These are phyloP conservation scores for Zea mays DNA, from an alignment of 176 grass and related monocot genomes.

Conservation along the genomic window DNA sequence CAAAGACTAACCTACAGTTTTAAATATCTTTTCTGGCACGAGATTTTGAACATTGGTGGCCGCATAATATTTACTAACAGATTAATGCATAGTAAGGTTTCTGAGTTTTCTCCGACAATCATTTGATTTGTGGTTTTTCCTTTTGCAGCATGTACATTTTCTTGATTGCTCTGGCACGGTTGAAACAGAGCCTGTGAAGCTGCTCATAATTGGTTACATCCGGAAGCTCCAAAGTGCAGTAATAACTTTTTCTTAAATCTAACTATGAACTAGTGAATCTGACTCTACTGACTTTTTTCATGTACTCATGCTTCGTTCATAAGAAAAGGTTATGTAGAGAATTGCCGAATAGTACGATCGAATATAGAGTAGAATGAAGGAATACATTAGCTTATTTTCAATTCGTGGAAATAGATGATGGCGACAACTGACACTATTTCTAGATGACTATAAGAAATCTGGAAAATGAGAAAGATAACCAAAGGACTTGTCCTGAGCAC, in stretches of 20 bases:
- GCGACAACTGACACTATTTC: background rate
- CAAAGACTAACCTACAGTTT: background rate
- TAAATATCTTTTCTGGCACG: background rate
- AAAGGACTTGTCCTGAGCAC: background rate
- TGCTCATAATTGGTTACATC: conserved; percentile 71
- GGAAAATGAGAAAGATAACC: background rate
- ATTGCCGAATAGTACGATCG: background rate
- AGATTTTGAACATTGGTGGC: background rate
- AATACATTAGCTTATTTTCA: background rate
- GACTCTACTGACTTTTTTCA: background rate
- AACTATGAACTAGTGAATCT: background rate
- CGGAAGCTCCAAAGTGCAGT: conserved; percentile 62
- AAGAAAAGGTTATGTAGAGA: background rate
- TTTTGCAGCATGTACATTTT: conserved; percentile 58
- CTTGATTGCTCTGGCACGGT: conserved; percentile 38
- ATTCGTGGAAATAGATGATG: background rate
- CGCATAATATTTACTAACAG: background rate
- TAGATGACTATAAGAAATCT: background rate
- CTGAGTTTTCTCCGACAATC: background rate
- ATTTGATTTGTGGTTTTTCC: conserved; percentile 19
- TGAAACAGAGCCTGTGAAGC: conserved; percentile 41
- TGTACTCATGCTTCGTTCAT: conserved; percentile 1
- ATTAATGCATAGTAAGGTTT: conserved; percentile 8
- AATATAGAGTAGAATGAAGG: background rate
- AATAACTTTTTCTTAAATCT: conserved; percentile 19